A percentile compares a stretch with the other conserved stretches of the same genome.
Evolutionary conservation across 805 yeast genomes (phyloP).

Genomic region (Kazachstania bromeliacearum): DNA sequence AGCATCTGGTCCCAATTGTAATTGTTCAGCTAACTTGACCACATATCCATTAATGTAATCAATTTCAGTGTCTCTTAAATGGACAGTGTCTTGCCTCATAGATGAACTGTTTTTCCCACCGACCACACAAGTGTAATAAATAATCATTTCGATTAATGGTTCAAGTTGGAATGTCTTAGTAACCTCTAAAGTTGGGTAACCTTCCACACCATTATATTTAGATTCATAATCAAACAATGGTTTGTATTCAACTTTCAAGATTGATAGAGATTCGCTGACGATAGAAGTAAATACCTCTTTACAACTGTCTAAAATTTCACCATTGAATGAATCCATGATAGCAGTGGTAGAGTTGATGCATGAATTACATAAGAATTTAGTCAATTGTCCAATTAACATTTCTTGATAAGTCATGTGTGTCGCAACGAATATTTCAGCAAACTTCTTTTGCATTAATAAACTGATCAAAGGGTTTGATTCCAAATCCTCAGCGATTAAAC

Average conservation of each 20-base stretch:
- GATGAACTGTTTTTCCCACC: conserved; percentile 49
- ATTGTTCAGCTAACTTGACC: conserved; percentile 41
- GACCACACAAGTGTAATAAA: conserved; percentile 33
- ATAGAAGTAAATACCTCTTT: conserved; percentile 26
- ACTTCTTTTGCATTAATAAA: conserved; percentile 18
- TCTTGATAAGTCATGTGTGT: conserved; percentile 36
- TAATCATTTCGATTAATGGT: conserved; percentile 30
- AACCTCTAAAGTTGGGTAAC: conserved; percentile 24
- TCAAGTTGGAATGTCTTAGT: conserved; percentile 24
- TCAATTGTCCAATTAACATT: conserved; percentile 51
- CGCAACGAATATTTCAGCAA: conserved; percentile 24
- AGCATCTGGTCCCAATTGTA: conserved; percentile 25
- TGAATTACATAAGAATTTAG: conserved; percentile 69
- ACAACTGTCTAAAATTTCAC: conserved; percentile 53
- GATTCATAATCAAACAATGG: conserved; percentile 24
- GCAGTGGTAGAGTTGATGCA: conserved; percentile 83
- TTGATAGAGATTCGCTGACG: conserved; percentile 28
- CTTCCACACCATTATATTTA: conserved; percentile 10
- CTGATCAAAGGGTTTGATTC: conserved; percentile 21
- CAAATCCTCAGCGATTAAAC: conserved; percentile 8
- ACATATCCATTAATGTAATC: conserved; percentile 79
- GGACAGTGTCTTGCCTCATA: conserved; percentile 46
- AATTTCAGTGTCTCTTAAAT: conserved; percentile 58
- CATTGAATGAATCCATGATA: conserved; percentile 66
- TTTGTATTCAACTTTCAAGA: conserved; percentile 23